Evolutionary conservation across 805 yeast genomes (phyloP), one percentile per base, ranked within the genome.

Genomic region (Myxozyma monticola): DNA sequence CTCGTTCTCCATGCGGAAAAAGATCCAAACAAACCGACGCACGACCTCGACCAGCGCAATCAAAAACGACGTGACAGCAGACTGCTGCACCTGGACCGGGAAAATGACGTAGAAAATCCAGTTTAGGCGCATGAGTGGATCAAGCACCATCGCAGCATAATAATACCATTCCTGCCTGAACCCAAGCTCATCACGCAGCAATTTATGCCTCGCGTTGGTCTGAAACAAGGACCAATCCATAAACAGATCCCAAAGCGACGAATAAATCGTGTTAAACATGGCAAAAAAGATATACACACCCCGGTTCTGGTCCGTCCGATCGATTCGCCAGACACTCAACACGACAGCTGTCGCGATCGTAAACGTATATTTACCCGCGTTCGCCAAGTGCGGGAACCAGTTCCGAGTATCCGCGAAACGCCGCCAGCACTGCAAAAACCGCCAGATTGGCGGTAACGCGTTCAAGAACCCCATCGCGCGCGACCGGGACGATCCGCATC

Each of bases 191-290:
- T 87, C 83, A 60, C 97, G 75, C 44, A 90, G 71, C 24, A 83
- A 68, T 49, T 68, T 68, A 65, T 85, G 76, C 52, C 75, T 73
- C 2, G 84, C 75, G 12, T 73, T 76, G 25, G 79, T 71, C 66
- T 88, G 96, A 49, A 85, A 74, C 61, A 93, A 71, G 1, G 97
- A 89, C 91, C 96, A 93, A 71, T 93, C 99, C 96, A 93, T 88
- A 36, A 90, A 71, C 4, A 93, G 71, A 68, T 93, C 99, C 99
- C 99, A 93, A 2, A 81, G 57, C 0, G 85, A 68, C 29, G 90
- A 76, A 62, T 78, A 78, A 0, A 83, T 43, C 0, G 96, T 80
- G 66, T 93, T 90, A 34, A 88, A 59, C 0, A 78, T 64, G 0
- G 95, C 96, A 70, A 89, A 78, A 0, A 81, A 67, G 17, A 91